Evolutionary conservation across 352 stramenopile genomes (phyloP), one percentile per base, ranked within the genome.

Genomic region (Globisporangium uncinulatum): DNA sequence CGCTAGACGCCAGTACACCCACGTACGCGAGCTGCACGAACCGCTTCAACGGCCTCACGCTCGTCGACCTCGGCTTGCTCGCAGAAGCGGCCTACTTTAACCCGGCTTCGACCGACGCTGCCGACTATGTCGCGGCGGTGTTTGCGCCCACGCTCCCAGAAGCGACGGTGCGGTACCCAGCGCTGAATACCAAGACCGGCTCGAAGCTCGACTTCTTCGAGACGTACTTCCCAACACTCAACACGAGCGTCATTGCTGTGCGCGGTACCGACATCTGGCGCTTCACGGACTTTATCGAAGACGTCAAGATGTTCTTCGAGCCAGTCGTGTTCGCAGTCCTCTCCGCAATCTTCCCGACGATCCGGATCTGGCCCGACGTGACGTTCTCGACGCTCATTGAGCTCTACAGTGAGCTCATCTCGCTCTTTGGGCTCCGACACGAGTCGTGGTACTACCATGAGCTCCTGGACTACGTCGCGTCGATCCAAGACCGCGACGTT

Each of bases 261-360:
- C 77, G 85, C 36, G 88, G 88, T 19, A 96, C 88, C 2, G 88
- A 96, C 51, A 91, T 96, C 14, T 94, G 86, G 68, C 79, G 88
- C 36, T 93, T 95, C 53, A 90, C 79, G 2, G 88, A 97, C 63
- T 94, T 97, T 42, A 80, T 96, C 20, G 88, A 97, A 59, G 88
- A 97, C 56, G 81, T 93, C 53, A 97, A 96, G 69, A 94, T 96
- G 84, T 94, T 90, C 69, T 76, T 87, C 42, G 88, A 97, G 66
- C 88, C 88, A 1, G 84, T 97, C 8, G 87, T 96, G 47, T 93
- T 97, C 59, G 86, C 81, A 31, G 77, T 93, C n/a, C 39, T 97
- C 19, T 95, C 84, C 4, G 83, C 79, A 2, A 76, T 97, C 44
- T 97, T 97, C 62, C 88, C 88, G 3, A 96, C 88, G 0, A 95